Base-by-base conservation (phyloP, 2,329 filamentous ascomycete genomes). In the Hypoxylon sp. region DNA sequence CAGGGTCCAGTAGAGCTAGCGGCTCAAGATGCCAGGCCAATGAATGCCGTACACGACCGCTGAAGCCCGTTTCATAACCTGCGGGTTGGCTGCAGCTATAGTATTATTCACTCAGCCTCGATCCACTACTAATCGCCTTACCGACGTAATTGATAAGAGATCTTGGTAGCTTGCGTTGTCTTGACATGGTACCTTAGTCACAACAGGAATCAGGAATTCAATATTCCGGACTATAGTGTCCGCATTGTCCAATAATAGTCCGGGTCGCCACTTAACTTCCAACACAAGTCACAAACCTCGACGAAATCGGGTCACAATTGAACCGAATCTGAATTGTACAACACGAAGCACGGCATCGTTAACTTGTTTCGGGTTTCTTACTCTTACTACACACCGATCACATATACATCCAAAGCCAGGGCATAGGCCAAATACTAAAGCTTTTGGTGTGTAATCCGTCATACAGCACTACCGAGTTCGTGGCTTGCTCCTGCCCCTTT, bases 31-130 rank as follows among this genome's bases (percentile, higher is more conserved):
- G 19, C 35, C 57, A 55, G 65, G 57, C 74, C 74, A 76, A 75
- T 76, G 19, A 56, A 67, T 58, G 58, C 37, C 29, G 63, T 70
- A 75, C 73, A 76, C 74, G 72, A 75, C 46, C 50, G 51, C 58
- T 58, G 44, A 50, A 56, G 57, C 46, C 46, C 64, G 74, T 75
- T 75, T 76, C 74, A 74, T 68, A 53, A 63, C 58, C 73, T 71
- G 68, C 63, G 64, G 67, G 70, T 53, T 67, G 62, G 64, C 53
- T 59, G 35, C 66, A 35, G 14, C 19, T 22, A 60, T 42, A 47
- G 6, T 31, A 33, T 48, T 64, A 33, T 48, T 64, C 51, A 58
- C 46, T 39, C 48, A 35, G 50, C 48, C n/a, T 58, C 48, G 22
- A 62, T 61, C 13, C 19, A 31, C 48, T 56, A 24, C 54, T 50